phyloP scores from a whole-genome alignment of 768 basidiomycete species.

The button mushroom (Agaricus bisporus) region DNA sequence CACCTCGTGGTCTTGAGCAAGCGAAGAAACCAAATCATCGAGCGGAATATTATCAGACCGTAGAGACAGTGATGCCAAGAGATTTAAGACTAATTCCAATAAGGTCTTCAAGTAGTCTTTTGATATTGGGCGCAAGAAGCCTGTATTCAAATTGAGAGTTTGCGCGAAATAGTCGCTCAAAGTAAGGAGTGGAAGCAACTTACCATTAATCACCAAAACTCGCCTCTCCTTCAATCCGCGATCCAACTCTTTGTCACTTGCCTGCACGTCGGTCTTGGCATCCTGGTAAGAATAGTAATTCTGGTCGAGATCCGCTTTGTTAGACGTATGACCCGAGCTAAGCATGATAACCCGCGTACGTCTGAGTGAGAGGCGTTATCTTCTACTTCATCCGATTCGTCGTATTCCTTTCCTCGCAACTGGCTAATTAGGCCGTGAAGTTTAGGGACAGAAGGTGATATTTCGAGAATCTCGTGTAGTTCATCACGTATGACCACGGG shows the following conservation, averaged over 20 bases:
- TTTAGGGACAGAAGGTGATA: conserved; percentile 71
- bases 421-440: conserved; percentile 58
- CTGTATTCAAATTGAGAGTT: conserved; percentile 27
- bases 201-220: conserved; percentile 71
- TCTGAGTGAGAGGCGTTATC: conserved; percentile 26
- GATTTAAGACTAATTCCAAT: conserved; percentile 69
- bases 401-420: conserved; percentile 63
- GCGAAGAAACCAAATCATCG: conserved; percentile 49
- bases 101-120: conserved; percentile 60
- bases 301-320: not conserved
- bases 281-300: conserved; percentile 48
- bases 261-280: conserved; percentile 64
- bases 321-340: not conserved
- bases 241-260: conserved; percentile 72
- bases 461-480: conserved; percentile 79
- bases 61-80: conserved; percentile 59
- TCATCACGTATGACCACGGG: conserved; percentile 71
- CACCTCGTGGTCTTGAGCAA: conserved; percentile 73
- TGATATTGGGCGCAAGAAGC: conserved; percentile 68
- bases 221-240: conserved; percentile 59
- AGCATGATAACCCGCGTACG: conserved; percentile 14
- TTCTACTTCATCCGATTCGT: conserved; percentile 66
- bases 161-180: not conserved
- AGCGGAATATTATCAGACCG: conserved; percentile 45
- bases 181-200: conserved; percentile 4